Conservation (phyloP, 1,284 basidiomycete species). For the Earliella scabrosa region DNA sequence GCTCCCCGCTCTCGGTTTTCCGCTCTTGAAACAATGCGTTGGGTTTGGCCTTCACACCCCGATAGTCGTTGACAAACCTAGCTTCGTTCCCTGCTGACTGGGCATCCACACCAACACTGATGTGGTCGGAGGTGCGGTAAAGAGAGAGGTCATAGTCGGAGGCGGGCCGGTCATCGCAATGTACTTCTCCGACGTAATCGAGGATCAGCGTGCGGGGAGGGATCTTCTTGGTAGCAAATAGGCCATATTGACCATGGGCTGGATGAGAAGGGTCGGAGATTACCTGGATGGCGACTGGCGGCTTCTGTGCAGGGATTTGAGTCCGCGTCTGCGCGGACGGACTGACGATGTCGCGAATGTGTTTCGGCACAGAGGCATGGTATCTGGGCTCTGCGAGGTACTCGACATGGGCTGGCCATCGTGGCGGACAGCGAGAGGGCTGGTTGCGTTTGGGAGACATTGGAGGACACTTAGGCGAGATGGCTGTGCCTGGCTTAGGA, state of each 20-base stretch:
- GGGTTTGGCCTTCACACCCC: constrained; percentile 68
- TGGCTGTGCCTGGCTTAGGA: not conserved
- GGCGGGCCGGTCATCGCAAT: constrained; percentile 67
- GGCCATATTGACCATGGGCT: constrained; percentile 74
- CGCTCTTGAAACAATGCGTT: constrained; percentile 79
- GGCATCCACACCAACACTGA: constrained; percentile 77
- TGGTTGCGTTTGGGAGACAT: constrained; percentile 4
- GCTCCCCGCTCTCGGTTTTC: constrained; percentile 59
- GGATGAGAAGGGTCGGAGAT: constrained; percentile 43
- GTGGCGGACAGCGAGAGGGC: constrained; percentile 36
- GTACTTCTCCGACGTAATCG: constrained; percentile 87
- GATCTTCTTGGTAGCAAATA: constrained; percentile 81
- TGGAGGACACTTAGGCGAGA: not conserved
- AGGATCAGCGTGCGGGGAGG: constrained; percentile 68
- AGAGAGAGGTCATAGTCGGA: constrained; percentile 91
- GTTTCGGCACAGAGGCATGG: constrained; percentile 53
- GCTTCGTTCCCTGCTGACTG: constrained; percentile 80
- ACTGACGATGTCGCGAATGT: constrained; percentile 35
- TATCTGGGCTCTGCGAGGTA: constrained; percentile 51
- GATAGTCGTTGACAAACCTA: constrained; percentile 88
- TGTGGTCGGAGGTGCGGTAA: constrained; percentile 56
- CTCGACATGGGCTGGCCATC: constrained; percentile 56
- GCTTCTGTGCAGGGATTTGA: not conserved
- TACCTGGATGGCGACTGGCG: constrained; percentile 26
- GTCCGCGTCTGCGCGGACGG: not conserved